phyloP scores from a whole-genome alignment of 2,329 filamentous ascomycete species.

The Penicillium sp. region DNA sequence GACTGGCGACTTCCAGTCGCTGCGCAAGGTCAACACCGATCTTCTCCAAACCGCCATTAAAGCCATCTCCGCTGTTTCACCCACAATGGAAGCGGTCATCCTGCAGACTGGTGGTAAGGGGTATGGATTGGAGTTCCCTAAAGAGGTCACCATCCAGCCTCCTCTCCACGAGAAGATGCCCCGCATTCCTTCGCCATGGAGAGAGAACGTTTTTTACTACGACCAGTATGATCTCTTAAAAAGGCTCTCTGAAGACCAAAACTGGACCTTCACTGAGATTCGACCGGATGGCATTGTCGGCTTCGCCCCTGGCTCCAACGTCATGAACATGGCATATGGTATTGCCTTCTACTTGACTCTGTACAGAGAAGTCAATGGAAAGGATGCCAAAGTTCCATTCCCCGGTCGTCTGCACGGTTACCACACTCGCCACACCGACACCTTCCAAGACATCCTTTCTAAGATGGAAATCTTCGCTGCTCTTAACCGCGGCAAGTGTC shows the following conservation, averaged over 20 bases:
- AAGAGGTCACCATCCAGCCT: conserved; percentile 19
- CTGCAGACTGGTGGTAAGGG: conserved; percentile 34
- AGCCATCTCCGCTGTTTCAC: conserved; percentile 20
- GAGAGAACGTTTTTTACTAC: conserved; percentile 25
- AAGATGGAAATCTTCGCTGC: conserved; percentile 21
- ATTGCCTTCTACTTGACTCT: conserved; percentile 20
- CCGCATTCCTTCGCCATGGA: conserved; percentile 22
- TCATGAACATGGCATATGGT: conserved; percentile 20
- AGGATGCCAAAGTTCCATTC: conserved; percentile 12
- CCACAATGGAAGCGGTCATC: conserved; percentile 24
- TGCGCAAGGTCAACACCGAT: conserved; percentile 26
- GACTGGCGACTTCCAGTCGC: conserved; percentile 13
- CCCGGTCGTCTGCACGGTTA: conserved; percentile 18
- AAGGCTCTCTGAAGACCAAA: conserved; percentile 15
- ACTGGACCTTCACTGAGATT: conserved; percentile 29
- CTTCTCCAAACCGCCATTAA: conserved; percentile 32
- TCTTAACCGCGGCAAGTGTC: conserved; percentile 18
- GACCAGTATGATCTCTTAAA: conserved; percentile 19
- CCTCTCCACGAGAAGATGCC: conserved; percentile 24
- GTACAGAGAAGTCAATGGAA: conserved; percentile 16
- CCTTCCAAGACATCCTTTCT: conserved; percentile 22
- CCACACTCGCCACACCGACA: conserved; percentile 18
- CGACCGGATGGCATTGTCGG: conserved; percentile 23
- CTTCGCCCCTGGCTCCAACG: conserved; percentile 19
- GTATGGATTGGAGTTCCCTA: conserved; percentile 33